A percentile compares a stretch with the other conserved stretches of the same genome.
These are phyloP conservation scores for Jackrogersella multiformis DNA, from an alignment of 495 filamentous ascomycete genomes.

Conservation along the genomic window DNA sequence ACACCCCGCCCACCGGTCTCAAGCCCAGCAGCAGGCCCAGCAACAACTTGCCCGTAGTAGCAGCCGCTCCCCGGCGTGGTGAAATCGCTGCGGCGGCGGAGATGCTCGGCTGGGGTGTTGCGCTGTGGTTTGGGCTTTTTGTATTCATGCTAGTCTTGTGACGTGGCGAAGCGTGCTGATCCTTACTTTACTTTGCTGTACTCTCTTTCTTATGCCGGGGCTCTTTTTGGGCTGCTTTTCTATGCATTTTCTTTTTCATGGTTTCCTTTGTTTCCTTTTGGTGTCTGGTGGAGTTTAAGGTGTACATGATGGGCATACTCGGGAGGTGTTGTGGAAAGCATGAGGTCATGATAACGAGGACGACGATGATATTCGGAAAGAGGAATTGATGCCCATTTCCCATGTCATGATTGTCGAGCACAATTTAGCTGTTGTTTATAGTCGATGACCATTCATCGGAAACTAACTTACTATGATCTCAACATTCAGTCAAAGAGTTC, in stretches of 20 bases:
- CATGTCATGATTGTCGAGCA: not conserved
- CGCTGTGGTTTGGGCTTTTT: slow-evolving; percentile 30
- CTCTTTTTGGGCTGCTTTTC: not conserved
- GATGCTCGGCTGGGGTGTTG: slow-evolving; percentile 20
- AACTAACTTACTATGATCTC: too few species aligned
- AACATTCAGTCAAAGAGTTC: not conserved
- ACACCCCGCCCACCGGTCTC: not conserved
- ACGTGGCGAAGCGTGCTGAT: not conserved
- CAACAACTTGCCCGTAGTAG: not conserved
- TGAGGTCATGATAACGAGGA: slow-evolving; percentile 17
- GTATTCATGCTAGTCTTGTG: slow-evolving; percentile 25
- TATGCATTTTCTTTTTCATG: not conserved
- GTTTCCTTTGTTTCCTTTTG: not conserved
- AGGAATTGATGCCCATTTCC: too few species aligned
- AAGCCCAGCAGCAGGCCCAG: not conserved
- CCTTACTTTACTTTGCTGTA: not conserved
- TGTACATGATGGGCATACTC: not conserved
- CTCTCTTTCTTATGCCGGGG: not conserved
- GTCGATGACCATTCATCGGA: not conserved
- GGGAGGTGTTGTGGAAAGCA: not conserved
- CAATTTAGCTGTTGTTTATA: not conserved
- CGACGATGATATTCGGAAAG: too few species aligned
- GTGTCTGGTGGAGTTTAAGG: not conserved
- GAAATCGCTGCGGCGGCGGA: not conserved
- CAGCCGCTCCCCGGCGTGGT: not conserved